These are phyloP conservation scores for Detonula confervacea DNA, from an alignment of 352 stramenopile genomes.

Conservation along the genomic window DNA sequence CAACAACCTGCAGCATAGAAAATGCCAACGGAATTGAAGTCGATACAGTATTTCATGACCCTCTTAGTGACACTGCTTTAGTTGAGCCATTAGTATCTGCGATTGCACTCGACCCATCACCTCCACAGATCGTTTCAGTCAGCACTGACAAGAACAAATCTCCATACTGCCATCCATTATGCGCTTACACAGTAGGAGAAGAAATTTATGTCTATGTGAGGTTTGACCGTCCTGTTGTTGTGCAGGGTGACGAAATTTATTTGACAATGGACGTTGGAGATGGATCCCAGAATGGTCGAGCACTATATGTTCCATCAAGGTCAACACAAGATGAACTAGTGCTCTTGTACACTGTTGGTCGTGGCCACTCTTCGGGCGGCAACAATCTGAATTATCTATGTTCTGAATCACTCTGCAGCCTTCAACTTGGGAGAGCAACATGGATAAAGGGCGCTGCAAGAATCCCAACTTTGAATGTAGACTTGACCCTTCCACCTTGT, in stretches of 20 bases:
- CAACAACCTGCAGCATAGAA: conserved; percentile 35
- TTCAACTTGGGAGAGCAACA: conserved; percentile 37
- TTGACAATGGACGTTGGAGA: conserved; percentile 51
- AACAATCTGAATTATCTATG: conserved; percentile 58
- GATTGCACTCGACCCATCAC: conserved; percentile 43
- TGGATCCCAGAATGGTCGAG: conserved; percentile 12
- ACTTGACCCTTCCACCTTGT: conserved; percentile 52
- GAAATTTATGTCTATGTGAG: conserved; percentile 58
- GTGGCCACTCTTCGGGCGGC: conserved; percentile 50
- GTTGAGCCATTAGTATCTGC: conserved; percentile 27
- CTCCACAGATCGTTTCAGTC: conserved; percentile 48
- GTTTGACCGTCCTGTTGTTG: conserved; percentile 51
- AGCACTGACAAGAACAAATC: conserved; percentile 53
- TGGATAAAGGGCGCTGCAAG: conserved; percentile 43
- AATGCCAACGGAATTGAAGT: conserved; percentile 43
- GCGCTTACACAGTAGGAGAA: conserved; percentile 66
- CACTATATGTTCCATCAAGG: conserved; percentile 36
- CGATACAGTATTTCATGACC: conserved; percentile 37
- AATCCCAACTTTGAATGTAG: conserved; percentile 52
- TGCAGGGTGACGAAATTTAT: conserved; percentile 38
- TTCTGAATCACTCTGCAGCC: conserved; percentile 19
- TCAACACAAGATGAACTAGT: conserved; percentile 49
- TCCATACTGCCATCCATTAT: conserved; percentile 53
- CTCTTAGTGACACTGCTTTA: conserved; percentile 13
- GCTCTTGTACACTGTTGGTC: conserved; percentile 62